These are phyloP conservation scores for Pholiota adiposa DNA, from an alignment of 1,284 basidiomycete genomes.

Conservation along the genomic window DNA sequence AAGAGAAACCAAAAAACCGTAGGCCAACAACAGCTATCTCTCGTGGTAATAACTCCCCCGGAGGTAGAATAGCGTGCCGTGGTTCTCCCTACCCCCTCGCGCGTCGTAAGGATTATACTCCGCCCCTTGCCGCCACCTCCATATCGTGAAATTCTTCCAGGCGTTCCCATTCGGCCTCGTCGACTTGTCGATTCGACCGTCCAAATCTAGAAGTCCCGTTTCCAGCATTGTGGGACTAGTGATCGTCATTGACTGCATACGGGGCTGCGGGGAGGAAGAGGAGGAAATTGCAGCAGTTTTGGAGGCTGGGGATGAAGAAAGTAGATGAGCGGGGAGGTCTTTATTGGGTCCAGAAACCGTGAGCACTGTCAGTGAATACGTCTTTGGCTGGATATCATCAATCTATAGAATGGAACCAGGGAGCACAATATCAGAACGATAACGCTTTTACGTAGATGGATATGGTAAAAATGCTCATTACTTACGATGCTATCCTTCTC, in stretches of 20 bases:
- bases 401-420: conserved; percentile 38
- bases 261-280: conserved; percentile 7
- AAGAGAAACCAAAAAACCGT: neutral
- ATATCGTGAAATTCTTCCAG: conserved; percentile 57
- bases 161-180: conserved; percentile 50
- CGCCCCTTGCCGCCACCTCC: conserved; percentile 43
- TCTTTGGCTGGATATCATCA: conserved; percentile 44
- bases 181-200: conserved; percentile 46
- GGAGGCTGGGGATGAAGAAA: conserved; percentile 22
- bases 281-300: neutral
- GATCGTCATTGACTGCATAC: conserved; percentile 42
- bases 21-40: neutral
- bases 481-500: conserved; percentile 60
- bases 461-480: conserved; percentile 5
- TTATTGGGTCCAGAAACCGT: conserved; percentile 40
- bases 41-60: conserved; percentile 47
- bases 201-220: conserved; percentile 51
- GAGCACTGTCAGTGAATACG: conserved; percentile 45
- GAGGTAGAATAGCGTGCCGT: conserved; percentile 59
- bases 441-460: neutral
- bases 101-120: conserved; percentile 30
- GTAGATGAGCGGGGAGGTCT: conserved; percentile 41
- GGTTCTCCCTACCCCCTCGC: conserved; percentile 51
- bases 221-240: conserved; percentile 53
- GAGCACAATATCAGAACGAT: neutral